phyloP scores from a whole-genome alignment of 495 filamentous ascomycete genomes.

The Talaromyces proteolyticus region DNA sequence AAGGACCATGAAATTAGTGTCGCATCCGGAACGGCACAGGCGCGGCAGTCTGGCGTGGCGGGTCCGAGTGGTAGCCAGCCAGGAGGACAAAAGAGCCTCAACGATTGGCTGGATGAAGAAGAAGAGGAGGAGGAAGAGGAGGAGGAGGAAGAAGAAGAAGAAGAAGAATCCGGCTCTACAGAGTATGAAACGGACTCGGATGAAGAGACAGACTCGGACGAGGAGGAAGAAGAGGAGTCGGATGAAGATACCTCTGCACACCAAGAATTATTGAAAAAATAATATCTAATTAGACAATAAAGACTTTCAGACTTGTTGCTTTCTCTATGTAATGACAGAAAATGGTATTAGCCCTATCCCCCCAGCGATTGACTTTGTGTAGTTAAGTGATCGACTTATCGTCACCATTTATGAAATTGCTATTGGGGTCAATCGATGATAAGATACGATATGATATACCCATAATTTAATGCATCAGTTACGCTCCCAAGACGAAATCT shows the following conservation, averaged over 20 bases:
- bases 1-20: slow-evolving; percentile 28
- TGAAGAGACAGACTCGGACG: slow-evolving; percentile 38
- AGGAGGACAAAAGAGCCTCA: slow-evolving; percentile 56
- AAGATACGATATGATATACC: too few species aligned
- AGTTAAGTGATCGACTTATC: too few species aligned
- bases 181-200: slow-evolving; percentile 39
- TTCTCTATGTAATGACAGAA: too few species aligned
- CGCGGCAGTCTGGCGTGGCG: slow-evolving; percentile 11
- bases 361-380: too few species aligned
- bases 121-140: slow-evolving; percentile 34
- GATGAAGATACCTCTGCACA: slow-evolving; percentile 7
- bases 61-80: slow-evolving; percentile 24
- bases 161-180: slow-evolving; percentile 35
- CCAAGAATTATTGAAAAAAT: slow-evolving; percentile 1
- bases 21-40: slow-evolving; percentile 9
- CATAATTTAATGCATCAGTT: too few species aligned
- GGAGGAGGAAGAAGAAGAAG: slow-evolving; percentile 41
- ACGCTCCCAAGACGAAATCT: neutral
- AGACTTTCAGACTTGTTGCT: too few species aligned
- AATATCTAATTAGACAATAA: neutral
- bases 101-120: slow-evolving; percentile 73
- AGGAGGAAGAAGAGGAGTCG: slow-evolving; percentile 45
- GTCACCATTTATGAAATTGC: too few species aligned
- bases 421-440: too few species aligned
- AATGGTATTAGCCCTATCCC: too few species aligned